phyloP scores from a whole-genome alignment of 2,329 filamentous ascomycete genomes.

The Teratosphaeria gauchensis region DNA sequence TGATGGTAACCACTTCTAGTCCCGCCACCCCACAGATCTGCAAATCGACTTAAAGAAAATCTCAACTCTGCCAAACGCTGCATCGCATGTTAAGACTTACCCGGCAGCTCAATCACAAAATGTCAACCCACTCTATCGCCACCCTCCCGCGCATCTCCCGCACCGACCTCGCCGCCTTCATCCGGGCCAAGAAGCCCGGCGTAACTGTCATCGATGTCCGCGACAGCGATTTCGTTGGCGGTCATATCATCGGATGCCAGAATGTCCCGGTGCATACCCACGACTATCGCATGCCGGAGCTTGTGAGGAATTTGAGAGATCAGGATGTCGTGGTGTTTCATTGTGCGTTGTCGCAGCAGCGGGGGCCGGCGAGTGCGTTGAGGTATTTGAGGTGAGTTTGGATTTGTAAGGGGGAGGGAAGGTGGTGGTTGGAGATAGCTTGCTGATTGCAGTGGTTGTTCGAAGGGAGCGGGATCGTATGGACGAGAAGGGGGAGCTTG shows the following conservation, averaged over 20 bases:
- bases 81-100: neutral
- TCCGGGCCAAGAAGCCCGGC: constrained; percentile 29
- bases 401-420: no score
- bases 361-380: constrained; percentile 76
- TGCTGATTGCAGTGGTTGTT: no score
- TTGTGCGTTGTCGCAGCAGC: constrained; percentile 82
- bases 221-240: constrained; percentile 81
- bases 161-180: constrained; percentile 55
- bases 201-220: constrained; percentile 82
- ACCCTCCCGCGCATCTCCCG: constrained; percentile 59
- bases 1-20: neutral
- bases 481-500: constrained; percentile 23
- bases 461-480: constrained; percentile 51
- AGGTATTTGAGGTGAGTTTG: constrained; percentile 48
- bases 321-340: constrained; percentile 88
- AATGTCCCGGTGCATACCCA: constrained; percentile 67
- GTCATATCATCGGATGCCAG: constrained; percentile 69
- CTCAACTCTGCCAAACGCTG: neutral
- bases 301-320: constrained; percentile 66
- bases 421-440: no score
- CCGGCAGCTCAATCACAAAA: neutral
- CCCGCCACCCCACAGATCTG: neutral
- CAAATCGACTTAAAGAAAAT: neutral
- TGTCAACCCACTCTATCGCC: constrained; percentile 31
- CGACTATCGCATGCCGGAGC: constrained; percentile 67